phyloP scores from a whole-genome alignment of 2,329 filamentous ascomycete genomes.

The Cyphellophora europaea region DNA sequence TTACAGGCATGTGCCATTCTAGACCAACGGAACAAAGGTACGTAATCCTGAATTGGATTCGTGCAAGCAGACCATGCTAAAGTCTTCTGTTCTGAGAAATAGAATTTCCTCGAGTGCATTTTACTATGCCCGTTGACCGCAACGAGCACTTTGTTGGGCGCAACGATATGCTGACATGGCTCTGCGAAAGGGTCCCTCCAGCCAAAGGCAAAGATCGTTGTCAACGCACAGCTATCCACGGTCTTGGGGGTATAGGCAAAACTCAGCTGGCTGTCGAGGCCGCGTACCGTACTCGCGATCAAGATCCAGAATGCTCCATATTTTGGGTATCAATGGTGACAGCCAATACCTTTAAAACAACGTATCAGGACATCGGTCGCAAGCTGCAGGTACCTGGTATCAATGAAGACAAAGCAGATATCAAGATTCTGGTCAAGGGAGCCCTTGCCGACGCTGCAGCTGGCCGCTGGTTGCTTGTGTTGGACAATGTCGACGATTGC shows the following conservation, averaged over 20 bases:
- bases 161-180: constrained; percentile 1
- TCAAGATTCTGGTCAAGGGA: constrained; percentile 6
- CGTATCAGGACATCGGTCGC: constrained; percentile 4
- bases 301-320: constrained; percentile 5
- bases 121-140: neutral
- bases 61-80: too few relatives aligned
- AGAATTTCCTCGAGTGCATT: too few relatives aligned
- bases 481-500: constrained; percentile 15
- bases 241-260: constrained; percentile 21
- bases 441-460: neutral
- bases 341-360: constrained; percentile 5
- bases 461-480: constrained; percentile 11
- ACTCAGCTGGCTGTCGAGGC: constrained; percentile 19
- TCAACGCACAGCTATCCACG: constrained; percentile 8
- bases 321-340: constrained; percentile 9
- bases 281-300: constrained; percentile 3
- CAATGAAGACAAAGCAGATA: constrained; percentile 4
- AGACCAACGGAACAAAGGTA: neutral
- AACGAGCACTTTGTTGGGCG: constrained; percentile 7
- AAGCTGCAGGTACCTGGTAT: constrained; percentile 5
- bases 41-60: too few relatives aligned
- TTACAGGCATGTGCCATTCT: neutral
- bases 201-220: neutral
- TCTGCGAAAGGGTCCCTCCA: constrained; percentile 4
- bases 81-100: too few relatives aligned